Evolutionary conservation across 176 grass and related monocot genomes (phyloP).

Genomic region (Avena insularis): DNA sequence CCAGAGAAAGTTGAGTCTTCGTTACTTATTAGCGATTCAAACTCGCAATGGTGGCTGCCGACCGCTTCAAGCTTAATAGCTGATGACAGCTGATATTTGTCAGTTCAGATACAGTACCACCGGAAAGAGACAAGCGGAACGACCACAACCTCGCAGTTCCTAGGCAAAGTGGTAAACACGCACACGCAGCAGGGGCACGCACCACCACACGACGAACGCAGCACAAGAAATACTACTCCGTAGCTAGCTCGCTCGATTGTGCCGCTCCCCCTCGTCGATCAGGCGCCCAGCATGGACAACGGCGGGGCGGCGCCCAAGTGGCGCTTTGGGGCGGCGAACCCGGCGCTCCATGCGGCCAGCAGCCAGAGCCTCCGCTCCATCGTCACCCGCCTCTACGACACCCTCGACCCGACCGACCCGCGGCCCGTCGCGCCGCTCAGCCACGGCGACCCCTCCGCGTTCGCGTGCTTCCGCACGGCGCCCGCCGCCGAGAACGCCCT

Average conservation of each 20-base stretch:
- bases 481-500: conserved; percentile 33
- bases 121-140: too few species aligned
- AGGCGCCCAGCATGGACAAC: conserved; percentile 4
- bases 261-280: not conserved
- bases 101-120: too few species aligned
- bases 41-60: too few species aligned
- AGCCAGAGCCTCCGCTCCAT: conserved; percentile 35
- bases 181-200: not conserved
- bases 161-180: not conserved
- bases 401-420: conserved; percentile 33
- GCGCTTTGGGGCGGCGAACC: conserved; percentile 47
- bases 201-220: not conserved
- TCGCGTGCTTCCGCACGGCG: conserved; percentile 47
- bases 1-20: too few species aligned
- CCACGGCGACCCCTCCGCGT: conserved; percentile 53
- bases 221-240: too few species aligned
- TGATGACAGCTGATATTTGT: too few species aligned
- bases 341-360: conserved; percentile 14
- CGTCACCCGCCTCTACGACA: not conserved
- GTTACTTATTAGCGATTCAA: too few species aligned
- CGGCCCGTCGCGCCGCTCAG: conserved; percentile 43
- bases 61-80: too few species aligned
- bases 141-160: too few species aligned
- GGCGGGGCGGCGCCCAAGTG: conserved; percentile 20
- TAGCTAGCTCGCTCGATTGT: not conserved